Base-by-base conservation (phyloP, 164 flowering plant genomes). In the Magnolia officinalis region DNA sequence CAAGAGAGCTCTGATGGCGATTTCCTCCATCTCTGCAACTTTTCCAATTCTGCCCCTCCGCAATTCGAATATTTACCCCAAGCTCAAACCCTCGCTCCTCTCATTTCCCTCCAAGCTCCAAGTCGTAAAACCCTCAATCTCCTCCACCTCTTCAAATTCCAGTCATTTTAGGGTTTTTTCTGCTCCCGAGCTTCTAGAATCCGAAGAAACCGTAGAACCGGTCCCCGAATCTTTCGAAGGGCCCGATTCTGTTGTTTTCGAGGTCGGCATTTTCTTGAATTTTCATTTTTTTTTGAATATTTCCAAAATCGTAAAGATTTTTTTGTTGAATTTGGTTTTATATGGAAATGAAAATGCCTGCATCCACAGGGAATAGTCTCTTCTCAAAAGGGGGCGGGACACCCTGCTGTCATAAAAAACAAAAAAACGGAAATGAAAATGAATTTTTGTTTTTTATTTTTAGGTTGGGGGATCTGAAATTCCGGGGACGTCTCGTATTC, bases 101-200 rank as follows among this genome's bases (percentile, higher is more conserved):
- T 79, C 88, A 16, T 24, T 82, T 0, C 78, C 84, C 24, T 63
- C 75, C 1, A 59, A 31, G 9, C 78, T 51, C 76, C 82, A 10
- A 85, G 79, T 64, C 51, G 74, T 55, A 76, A 77, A 6, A 79
- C 21, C 67, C 2, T 31, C 19, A 7, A 24, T 21, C 23, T 23
- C 63, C 29, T 64, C 69, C 61, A 6, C n/a, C 74, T 71, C 78
- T 9, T 51, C 63, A 8, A 20, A 20, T 69, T 29, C 19, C 59
- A 50, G 59, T 16, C 67, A 83, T 4, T 78, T 83, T 9, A 86
- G 74, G 82, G 79, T 82, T 79, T 88, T 81, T 66, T 92, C 98
- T 58, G 89, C 91, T 67, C 90, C 98, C 29, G 96, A 91, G 81
- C 78, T 80, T 67, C 71, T 92, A 70, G 88, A 86, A 6, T 68